Evolutionary conservation across 306 rosid species (phyloP).

Genomic region (Albizia julibrissin): DNA sequence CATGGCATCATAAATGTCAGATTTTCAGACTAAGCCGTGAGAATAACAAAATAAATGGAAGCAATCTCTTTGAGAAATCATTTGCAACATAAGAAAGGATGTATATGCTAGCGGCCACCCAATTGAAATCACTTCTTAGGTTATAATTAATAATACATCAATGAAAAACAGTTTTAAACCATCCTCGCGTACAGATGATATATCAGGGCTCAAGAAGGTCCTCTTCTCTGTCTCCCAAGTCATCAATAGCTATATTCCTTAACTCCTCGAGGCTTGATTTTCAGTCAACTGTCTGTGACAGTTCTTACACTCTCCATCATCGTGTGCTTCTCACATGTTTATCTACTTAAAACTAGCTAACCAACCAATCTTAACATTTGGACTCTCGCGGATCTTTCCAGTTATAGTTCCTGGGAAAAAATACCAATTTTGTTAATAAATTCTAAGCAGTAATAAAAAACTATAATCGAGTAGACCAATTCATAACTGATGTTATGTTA

Average conservation of each 20-base stretch:
- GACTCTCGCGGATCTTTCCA: background rate
- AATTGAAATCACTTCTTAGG: background rate
- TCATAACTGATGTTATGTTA: background rate
- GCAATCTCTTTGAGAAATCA: slow-evolving; percentile 2
- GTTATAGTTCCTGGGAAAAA: background rate
- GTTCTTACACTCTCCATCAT: background rate
- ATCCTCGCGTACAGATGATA: background rate
- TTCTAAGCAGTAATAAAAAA: background rate
- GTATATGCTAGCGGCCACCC: background rate
- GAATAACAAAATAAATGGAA: slow-evolving; percentile 13
- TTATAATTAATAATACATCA: background rate
- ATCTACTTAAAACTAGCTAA: background rate
- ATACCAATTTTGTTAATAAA: background rate
- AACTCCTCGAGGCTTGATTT: background rate
- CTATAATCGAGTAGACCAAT: background rate
- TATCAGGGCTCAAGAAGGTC: background rate
- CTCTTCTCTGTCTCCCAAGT: background rate
- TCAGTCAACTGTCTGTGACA: background rate
- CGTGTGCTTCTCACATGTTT: background rate
- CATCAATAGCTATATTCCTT: slow-evolving; percentile 7
- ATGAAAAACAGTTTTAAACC: background rate
- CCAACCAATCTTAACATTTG: background rate
- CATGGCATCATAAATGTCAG: background rate
- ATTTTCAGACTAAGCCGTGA: background rate
- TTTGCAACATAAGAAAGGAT: slow-evolving; percentile 13